Evolutionary conservation across 306 rosid species (phyloP), one percentile per base, ranked within the genome.

Genomic region (Adenanthera pavonina): DNA sequence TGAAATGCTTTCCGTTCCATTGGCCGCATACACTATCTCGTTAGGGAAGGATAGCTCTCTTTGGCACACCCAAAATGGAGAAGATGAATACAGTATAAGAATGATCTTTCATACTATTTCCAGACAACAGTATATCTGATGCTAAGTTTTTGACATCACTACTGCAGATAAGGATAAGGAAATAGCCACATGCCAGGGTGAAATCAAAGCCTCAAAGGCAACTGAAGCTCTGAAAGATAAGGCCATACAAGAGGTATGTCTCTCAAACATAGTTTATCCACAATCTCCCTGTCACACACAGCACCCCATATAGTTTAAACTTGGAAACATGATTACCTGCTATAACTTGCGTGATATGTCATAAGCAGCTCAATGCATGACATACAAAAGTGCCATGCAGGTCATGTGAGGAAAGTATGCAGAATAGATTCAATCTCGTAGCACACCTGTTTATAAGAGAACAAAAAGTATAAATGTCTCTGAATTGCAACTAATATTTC

Each of bases 191-290:
- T 91, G 88, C 69, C 92, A 86, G 10, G 80, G 84, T 69, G 96
- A 95, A 89, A 89, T 92, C 90, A 93, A 90, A 90, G 89, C 91
- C 82, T 84, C 90, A 52, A 93, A 75, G 89, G 90, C 87, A 75
- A 78, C 89, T 61, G 94, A 90, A 85, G 89, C 88, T 77, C 90
- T 87, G 8, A 95, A 92, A 78, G 96, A 93, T 72, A 93, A 93
- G 92, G 96, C 93, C 74, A 85, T 89, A 36, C 93, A 90, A 80
- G 96, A 89, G 96, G 99, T 95, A 90, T 48, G 56, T 56, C 46
- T 14, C 19, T 17, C 10, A 14, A 25, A 16, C 11, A 38, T 7
- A 17, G 34, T 67, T 41, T 72, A 51, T 51, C 30, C 48, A 9
- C 33, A 20, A 54, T 60, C 68, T 60, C 62, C 69, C 33, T 62